Evolutionary conservation across 1,284 basidiomycete genomes (phyloP).

Genomic region (Puccinia hordei): DNA sequence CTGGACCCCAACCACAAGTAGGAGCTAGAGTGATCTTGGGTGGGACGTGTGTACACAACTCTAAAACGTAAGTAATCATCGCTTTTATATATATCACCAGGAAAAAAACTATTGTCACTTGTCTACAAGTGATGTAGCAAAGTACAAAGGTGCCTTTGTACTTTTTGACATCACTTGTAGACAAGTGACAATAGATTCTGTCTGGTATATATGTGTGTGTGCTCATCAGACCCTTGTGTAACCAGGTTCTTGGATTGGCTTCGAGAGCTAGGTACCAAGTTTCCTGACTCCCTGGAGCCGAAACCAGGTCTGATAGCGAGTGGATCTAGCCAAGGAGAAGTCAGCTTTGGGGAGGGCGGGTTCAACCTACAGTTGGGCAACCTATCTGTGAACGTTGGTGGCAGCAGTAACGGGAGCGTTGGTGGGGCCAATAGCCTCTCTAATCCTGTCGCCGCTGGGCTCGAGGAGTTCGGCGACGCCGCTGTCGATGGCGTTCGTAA

Average conservation of each 20-base stretch:
- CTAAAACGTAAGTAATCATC: conserved; percentile 68
- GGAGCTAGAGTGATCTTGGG: conserved; percentile 70
- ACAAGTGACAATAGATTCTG: too few species aligned
- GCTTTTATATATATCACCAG: too few species aligned
- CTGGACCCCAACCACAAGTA: conserved; percentile 56
- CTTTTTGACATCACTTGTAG: too few species aligned
- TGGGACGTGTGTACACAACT: conserved; percentile 90
- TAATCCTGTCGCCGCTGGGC: conserved; percentile 72
- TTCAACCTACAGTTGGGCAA: conserved; percentile 85
- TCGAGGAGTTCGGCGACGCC: conserved; percentile 68
- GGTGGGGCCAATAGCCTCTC: conserved; percentile 63
- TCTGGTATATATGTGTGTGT: too few species aligned
- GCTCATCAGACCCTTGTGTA: conserved; percentile 25
- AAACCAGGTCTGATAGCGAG: conserved; percentile 71
- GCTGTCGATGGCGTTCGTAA: conserved; percentile 71
- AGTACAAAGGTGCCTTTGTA: too few species aligned
- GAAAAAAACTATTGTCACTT: too few species aligned
- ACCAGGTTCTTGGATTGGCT: conserved; percentile 53
- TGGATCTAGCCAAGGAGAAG: conserved; percentile 66
- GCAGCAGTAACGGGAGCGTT: background rate
- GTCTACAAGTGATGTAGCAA: too few species aligned
- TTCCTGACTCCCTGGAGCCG: conserved; percentile 63
- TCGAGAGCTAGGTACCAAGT: conserved; percentile 55
- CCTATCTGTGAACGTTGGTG: conserved; percentile 78
- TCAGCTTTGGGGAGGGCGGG: conserved; percentile 62